Evolutionary conservation across 768 basidiomycete genomes (phyloP).

Genomic region (Lentinula sp.): DNA sequence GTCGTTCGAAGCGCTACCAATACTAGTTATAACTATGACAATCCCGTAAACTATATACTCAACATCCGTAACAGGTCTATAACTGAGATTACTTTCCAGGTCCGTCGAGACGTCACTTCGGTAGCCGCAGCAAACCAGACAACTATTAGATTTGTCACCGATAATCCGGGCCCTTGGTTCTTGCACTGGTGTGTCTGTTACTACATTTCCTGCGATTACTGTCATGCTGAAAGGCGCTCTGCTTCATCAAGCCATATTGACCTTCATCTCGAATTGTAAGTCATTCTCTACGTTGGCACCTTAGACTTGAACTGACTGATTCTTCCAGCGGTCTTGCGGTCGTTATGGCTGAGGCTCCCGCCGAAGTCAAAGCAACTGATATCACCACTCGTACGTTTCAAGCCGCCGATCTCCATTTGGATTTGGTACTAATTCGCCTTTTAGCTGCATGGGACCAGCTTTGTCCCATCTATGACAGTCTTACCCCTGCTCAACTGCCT

Average conservation of each 20-base stretch:
- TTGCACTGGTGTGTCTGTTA: conserved; percentile 11
- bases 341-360: conserved; percentile 13
- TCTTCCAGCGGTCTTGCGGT: conserved; percentile 9
- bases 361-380: conserved; percentile 1
- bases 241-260: conserved; percentile 16
- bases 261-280: conserved; percentile 22
- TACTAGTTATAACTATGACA: conserved; percentile 21
- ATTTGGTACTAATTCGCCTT: background rate
- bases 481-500: background rate
- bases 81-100: conserved; percentile 7
- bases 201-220: background rate
- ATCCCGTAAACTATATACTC: conserved; percentile 34
- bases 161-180: conserved; percentile 13
- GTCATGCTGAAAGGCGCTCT: background rate
- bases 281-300: too few species aligned
- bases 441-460: conserved; percentile 3
- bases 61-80: background rate
- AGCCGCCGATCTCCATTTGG: background rate
- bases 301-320: background rate
- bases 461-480: background rate
- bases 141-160: conserved; percentile 11
- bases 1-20: conserved; percentile 21
- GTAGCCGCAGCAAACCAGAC: conserved; percentile 16
- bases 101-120: conserved; percentile 19
- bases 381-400: conserved; percentile 2